Percentiles rank a stretch among this genome's conserved stretches.
phyloP scores from a whole-genome alignment of 1,284 basidiomycete species.

The Tylopilus orsonianus region DNA sequence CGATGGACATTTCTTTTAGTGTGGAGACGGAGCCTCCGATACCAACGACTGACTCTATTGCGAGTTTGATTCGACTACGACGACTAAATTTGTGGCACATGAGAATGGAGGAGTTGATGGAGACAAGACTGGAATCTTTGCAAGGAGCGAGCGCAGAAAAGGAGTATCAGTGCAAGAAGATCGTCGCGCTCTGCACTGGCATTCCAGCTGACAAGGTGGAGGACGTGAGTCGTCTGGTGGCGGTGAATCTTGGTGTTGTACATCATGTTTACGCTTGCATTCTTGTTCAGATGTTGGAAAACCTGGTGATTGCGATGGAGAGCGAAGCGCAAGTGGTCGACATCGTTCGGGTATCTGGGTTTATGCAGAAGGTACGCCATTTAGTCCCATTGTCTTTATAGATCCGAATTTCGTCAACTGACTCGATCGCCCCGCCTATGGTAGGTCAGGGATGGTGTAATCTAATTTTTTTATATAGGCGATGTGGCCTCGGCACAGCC shows the following conservation, averaged over 20 bases:
- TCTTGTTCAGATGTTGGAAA: conserved; percentile 74
- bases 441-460: conserved; percentile 71
- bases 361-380: conserved; percentile 75
- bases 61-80: conserved; percentile 67
- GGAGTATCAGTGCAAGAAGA: conserved; percentile 87
- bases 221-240: conserved; percentile 57
- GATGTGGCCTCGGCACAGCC: conserved; percentile 2
- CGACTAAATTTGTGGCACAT: conserved; percentile 81
- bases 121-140: conserved; percentile 65
- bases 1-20: conserved; percentile 59
- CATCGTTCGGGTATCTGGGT: conserved; percentile 82
- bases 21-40: conserved; percentile 67
- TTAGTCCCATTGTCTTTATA: conserved; percentile 14
- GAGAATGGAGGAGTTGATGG: conserved; percentile 73
- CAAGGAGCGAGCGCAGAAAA: conserved; percentile 82
- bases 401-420: conserved; percentile 19
- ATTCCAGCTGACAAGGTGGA: conserved; percentile 88
- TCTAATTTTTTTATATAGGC: conserved; percentile 40
- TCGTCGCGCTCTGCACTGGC: conserved; percentile 88
- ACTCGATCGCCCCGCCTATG: conserved; percentile 18
- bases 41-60: conserved; percentile 57
- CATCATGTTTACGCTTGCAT: conserved; percentile 23
- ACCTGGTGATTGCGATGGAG: conserved; percentile 85
- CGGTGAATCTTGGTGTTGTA: conserved; percentile 16
- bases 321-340: conserved; percentile 85